These are phyloP conservation scores for Leccinum ochraceum DNA, from an alignment of 768 basidiomycete genomes.

Conservation along the genomic window DNA sequence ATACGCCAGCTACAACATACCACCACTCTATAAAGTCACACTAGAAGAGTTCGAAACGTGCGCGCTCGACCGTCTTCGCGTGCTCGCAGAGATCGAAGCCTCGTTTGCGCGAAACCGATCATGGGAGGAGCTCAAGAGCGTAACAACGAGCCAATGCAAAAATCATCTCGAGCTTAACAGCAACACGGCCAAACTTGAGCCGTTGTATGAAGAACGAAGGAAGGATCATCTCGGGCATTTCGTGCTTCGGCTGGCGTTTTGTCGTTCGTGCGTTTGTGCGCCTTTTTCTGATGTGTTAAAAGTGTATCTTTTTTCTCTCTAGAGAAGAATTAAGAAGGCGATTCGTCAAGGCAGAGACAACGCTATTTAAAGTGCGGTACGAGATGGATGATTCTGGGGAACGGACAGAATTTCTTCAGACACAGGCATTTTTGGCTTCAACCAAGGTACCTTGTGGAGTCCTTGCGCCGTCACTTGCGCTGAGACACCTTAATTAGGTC, in stretches of 20 bases:
- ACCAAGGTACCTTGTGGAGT: slow-evolving; percentile 42
- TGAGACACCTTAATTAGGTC: slow-evolving; percentile 45
- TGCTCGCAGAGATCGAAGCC: slow-evolving; percentile 90
- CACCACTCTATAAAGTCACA: slow-evolving; percentile 86
- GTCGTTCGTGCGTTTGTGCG: slow-evolving; percentile 76
- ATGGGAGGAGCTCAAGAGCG: slow-evolving; percentile 72
- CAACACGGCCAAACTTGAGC: slow-evolving; percentile 48
- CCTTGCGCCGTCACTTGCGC: neutral
- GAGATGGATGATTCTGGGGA: slow-evolving; percentile 63
- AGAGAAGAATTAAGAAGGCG: slow-evolving; percentile 89
- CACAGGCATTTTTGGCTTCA: slow-evolving; percentile 64
- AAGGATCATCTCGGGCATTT: slow-evolving; percentile 93
- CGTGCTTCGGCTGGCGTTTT: slow-evolving; percentile 91
- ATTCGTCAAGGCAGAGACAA: slow-evolving; percentile 87
- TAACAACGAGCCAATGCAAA: slow-evolving; percentile 62
- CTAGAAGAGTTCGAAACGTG: slow-evolving; percentile 94
- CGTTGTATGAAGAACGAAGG: slow-evolving; percentile 63
- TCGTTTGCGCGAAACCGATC: slow-evolving; percentile 80
- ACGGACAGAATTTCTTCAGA: slow-evolving; percentile 61
- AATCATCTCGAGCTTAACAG: slow-evolving; percentile 76
- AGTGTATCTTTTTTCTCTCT: neutral
- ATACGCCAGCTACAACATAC: slow-evolving; percentile 73
- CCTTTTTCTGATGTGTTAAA: neutral
- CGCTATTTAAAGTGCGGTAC: slow-evolving; percentile 81
- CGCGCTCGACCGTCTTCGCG: slow-evolving; percentile 83